phyloP scores from a whole-genome alignment of 768 basidiomycete genomes.

The Podaxis pistillaris region DNA sequence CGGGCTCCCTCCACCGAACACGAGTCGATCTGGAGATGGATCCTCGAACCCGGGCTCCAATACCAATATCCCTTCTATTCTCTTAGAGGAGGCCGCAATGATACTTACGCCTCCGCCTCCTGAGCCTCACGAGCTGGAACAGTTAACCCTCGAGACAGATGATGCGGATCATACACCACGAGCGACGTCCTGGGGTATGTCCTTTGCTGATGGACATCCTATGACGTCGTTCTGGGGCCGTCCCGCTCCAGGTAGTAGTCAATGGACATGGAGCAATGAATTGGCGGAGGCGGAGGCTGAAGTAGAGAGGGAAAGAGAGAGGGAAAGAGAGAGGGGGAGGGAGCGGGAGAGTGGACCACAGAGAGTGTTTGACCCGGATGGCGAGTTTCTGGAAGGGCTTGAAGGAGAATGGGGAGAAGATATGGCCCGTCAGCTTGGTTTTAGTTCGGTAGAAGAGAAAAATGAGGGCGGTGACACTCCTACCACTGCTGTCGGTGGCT shows the following conservation, averaged over 20 bases:
- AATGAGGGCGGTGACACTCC: slow-evolving; percentile 4
- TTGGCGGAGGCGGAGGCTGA: not conserved
- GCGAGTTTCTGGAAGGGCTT: slow-evolving; percentile 12
- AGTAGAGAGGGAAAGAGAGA: not conserved
- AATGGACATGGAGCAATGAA: slow-evolving; percentile 15
- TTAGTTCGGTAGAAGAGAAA: slow-evolving; percentile 5
- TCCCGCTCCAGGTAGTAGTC: not conserved
- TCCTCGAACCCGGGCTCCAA: not conserved
- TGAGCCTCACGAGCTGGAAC: not conserved
- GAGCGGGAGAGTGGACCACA: not conserved
- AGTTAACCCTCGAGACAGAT: not conserved
- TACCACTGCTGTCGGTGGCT: not conserved
- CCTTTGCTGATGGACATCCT: not conserved
- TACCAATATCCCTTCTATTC: not conserved
- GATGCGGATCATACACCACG: slow-evolving; percentile 5
- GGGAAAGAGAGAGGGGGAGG: not conserved
- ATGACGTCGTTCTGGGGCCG: slow-evolving; percentile 10
- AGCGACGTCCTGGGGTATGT: slow-evolving; percentile 1
- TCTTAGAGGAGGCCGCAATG: slow-evolving; percentile 1
- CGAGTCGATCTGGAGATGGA: not conserved
- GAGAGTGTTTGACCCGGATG: slow-evolving; percentile 14
- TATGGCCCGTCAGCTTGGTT: slow-evolving; percentile 11
- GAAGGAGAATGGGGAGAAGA: slow-evolving; percentile 14
- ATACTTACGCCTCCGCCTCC: slow-evolving; percentile 7
- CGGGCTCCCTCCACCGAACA: not conserved